Base-by-base conservation (phyloP, 176 grass and related monocot species). In the Rhynchospora tenuis region DNA sequence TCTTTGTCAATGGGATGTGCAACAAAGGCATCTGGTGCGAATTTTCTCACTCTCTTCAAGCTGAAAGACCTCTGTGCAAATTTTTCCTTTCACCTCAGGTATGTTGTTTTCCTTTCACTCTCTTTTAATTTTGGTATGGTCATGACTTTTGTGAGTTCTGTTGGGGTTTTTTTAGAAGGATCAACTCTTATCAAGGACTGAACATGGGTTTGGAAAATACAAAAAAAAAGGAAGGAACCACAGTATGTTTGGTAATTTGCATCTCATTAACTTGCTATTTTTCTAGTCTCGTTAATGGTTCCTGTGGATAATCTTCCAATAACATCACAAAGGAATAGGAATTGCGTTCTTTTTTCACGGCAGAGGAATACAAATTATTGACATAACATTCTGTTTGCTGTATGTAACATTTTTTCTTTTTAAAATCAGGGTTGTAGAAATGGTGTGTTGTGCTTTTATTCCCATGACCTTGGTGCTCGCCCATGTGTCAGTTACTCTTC, bases 21-120 rank as follows among this genome's bases (percentile, higher is more conserved):
- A 85, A 74, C 84, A 85, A 83, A 54, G 94, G 94, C 50, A 27
- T 68, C 12, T 46, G 79, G 71, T 97, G 94, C 81, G 64, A 17
- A 38, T 97, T 94, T 86, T 97, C 94, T 94, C 94, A 97, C 79
- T 94, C 90, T 16, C 46, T 73, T 52, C 59, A 64, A 67, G 85
- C 92, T 23, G 87, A 85, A 31, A 97, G 86, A 86, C 90, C 92
- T 23, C 17, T 80, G 81, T 97, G 94, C 92, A 97, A 90, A 82
- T 97, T 86, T 77, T 94, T 94, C 72, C 90, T 90, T 83, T 89
- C 94, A 83, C 33, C 94, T 47, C 86, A 91, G 94, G 94, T 97
- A 91, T 42, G 59, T 58, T 80, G 38, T 61, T 60, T 82, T 65
- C 82, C 28, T 86, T 52, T 77, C 14, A 20, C 43, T 22, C 24